Evolutionary conservation across 179 eudicot species (phyloP), one percentile per base, ranked within the genome.

Genomic region (Silene noctiflora): DNA sequence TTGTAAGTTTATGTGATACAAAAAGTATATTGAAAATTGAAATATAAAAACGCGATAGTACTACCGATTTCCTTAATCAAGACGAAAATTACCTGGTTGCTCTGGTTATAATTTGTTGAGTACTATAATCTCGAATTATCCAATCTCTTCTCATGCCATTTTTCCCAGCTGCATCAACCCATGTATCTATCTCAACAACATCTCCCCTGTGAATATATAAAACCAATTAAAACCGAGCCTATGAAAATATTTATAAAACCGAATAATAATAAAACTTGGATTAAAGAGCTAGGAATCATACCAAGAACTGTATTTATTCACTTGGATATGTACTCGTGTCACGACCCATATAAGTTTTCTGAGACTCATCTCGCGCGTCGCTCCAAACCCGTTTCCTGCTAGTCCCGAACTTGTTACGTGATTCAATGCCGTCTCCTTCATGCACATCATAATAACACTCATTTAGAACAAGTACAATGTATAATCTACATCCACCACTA

Each of bases 271-370:
- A 42, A 42, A 42, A 42, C 48, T 42, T 42, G 0, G 12, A 42
- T 42, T 42, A n/a, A n/a, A 42, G 46, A 42, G 22, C 25, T 35
- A 48, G 56, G 56, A 68, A 33, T 58, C 64, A 13, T 90, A 92
- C 97, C 97, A 92, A 72, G 96, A 92, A 76, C 91, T 92, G 63
- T 92, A 90, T 83, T 90, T 86, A 8, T 84, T 88, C 0, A 92
- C 87, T 83, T 90, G 89, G 33, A 90, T 80, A 55, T 92, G 93
- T 61, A 92, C 88, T 17, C 97, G 90, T 11, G 97, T 90, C 67
- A 92, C 96, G 1, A 92, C 97, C 97, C 97, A 92, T 6, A 92
- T 90, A 59, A 92, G 96, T 73, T 92, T 88, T 82, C 92, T 85
- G 33, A 87, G 81, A 82, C 96, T 88, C 97, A 92, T 92, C 75